Evolutionary conservation across 2,329 filamentous ascomycete genomes (phyloP).

Genomic region (Claviceps sp.): DNA sequence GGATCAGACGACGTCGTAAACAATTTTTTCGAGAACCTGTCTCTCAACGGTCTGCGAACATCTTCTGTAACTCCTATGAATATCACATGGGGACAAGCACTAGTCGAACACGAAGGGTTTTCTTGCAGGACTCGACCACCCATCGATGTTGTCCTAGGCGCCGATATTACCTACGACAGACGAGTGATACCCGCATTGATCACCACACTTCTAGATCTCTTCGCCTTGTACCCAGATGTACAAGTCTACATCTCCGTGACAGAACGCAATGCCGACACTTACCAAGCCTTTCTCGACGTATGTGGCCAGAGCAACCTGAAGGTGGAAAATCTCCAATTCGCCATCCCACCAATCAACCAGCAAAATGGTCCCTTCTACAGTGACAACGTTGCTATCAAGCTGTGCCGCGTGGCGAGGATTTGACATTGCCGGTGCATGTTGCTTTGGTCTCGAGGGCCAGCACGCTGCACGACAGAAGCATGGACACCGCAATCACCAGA

Average conservation of each 20-base stretch:
- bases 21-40: conserved; percentile 52
- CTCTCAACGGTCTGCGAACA: conserved; percentile 50
- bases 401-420: conserved; percentile 23
- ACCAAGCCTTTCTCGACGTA: conserved; percentile 45
- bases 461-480: neutral
- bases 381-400: conserved; percentile 43
- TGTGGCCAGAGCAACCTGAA: conserved; percentile 36
- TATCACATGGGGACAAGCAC: conserved; percentile 50
- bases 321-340: conserved; percentile 30
- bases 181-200: conserved; percentile 49
- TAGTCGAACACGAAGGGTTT: conserved; percentile 43
- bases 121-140: conserved; percentile 32
- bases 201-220: conserved; percentile 48
- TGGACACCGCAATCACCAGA: neutral
- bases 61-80: conserved; percentile 36
- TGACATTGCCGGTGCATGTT: neutral
- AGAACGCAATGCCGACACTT: conserved; percentile 57
- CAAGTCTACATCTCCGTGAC: conserved; percentile 56
- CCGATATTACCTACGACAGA: conserved; percentile 67
- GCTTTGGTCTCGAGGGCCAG: neutral
- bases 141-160: conserved; percentile 56
- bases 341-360: conserved; percentile 20
- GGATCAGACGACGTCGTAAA: conserved; percentile 61
- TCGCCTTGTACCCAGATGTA: conserved; percentile 40
- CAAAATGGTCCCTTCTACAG: conserved; percentile 54